Evolutionary conservation across 305 asterid genomes (phyloP).

Genomic region (Solanum hybrid): DNA sequence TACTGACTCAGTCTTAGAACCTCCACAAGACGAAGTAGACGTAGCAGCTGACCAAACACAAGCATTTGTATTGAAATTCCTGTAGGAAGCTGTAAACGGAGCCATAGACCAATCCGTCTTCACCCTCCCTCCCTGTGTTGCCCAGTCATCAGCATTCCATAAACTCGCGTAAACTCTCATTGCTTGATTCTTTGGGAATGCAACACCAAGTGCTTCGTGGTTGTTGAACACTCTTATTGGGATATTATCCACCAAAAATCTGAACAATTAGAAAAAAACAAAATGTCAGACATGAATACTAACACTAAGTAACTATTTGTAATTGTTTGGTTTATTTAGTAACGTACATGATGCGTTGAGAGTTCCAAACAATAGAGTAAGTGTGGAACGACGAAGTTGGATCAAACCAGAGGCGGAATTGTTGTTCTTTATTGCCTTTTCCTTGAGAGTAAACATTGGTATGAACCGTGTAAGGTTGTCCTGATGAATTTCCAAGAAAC

Average conservation of each 20-base stretch:
- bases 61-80: constrained; percentile 13
- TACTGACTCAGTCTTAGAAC: background rate
- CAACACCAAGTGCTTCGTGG: constrained; percentile 19
- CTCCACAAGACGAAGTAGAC: background rate
- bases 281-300: background rate
- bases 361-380: constrained; percentile 36
- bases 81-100: constrained; percentile 6
- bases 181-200: constrained; percentile 24
- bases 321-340: too few relatives aligned
- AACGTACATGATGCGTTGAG: constrained; percentile 30
- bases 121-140: constrained; percentile 8
- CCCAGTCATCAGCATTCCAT: constrained; percentile 34
- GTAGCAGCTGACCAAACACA: background rate
- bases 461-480: constrained; percentile 42
- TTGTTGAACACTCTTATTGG: constrained; percentile 33
- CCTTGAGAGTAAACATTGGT: constrained; percentile 48
- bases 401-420: constrained; percentile 51
- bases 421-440: constrained; percentile 50
- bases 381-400: constrained; percentile 45
- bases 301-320: too few relatives aligned
- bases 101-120: constrained; percentile 9
- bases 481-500: constrained; percentile 34
- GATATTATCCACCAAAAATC: constrained; percentile 30
- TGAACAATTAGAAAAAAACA: background rate
- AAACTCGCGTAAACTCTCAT: constrained; percentile 26